These are phyloP conservation scores for Eucalyptus tenuipes DNA, from an alignment of 345 rosid genomes.

Conservation along the genomic window DNA sequence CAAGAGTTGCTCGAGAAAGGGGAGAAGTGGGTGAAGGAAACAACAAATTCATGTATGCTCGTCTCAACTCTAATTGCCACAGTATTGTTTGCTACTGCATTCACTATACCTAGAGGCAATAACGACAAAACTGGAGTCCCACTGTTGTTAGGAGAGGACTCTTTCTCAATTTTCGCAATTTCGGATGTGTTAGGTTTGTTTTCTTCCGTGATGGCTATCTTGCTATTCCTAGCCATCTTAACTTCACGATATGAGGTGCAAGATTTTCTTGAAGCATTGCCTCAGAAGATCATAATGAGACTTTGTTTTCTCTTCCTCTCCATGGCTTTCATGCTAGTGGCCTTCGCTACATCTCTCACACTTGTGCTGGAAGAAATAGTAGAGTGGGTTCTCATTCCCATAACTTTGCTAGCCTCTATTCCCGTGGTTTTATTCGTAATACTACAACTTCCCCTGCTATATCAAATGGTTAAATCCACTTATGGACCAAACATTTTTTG, in stretches of 20 bases:
- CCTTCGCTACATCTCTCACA: background rate
- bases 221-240: too few relatives aligned
- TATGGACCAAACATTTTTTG: background rate
- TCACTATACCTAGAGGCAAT: too few relatives aligned
- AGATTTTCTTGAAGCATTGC: conserved; percentile 3
- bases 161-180: accelerated
- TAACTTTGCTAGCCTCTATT: background rate
- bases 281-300: background rate
- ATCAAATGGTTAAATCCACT: background rate
- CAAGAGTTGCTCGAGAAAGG: accelerated
- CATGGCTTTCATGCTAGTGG: background rate
- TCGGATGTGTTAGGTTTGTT: too few relatives aligned
- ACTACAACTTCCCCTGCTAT: background rate
- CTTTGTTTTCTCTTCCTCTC: background rate
- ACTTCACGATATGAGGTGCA: background rate
- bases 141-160: accelerated
- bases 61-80: too few relatives aligned
- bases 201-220: too few relatives aligned
- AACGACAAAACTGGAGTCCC: accelerated
- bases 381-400: background rate
- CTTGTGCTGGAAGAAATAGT: background rate
- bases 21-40: too few relatives aligned
- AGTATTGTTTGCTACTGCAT: too few relatives aligned
- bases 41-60: too few relatives aligned
- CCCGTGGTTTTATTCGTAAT: background rate